Percentiles rank a stretch among this genome's conserved stretches.
Evolutionary conservation across 495 filamentous ascomycete genomes (phyloP).

Genomic region (Clohesyomyces aquaticus): DNA sequence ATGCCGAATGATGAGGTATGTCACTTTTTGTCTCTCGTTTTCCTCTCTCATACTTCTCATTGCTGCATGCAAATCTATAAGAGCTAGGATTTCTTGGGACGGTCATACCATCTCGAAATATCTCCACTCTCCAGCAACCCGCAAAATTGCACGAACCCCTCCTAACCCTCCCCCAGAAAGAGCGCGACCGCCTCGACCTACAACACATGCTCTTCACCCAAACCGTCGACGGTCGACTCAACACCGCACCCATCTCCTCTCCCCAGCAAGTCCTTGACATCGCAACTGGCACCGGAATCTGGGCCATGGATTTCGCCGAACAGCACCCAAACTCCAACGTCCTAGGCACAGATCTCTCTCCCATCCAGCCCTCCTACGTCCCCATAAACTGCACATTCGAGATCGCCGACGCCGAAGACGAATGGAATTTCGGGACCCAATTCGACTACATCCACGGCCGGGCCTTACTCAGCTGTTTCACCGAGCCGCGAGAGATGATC

Average conservation of each 20-base stretch:
- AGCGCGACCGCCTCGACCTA: slow-evolving; percentile 55
- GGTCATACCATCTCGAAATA: no score
- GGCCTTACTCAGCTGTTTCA: slow-evolving; percentile 21
- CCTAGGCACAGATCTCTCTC: slow-evolving; percentile 31
- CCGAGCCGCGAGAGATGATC: slow-evolving; percentile 18
- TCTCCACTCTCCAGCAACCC: no score
- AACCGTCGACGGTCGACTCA: slow-evolving; percentile 55
- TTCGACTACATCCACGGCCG: slow-evolving; percentile 38
- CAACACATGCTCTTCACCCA: slow-evolving; percentile 65
- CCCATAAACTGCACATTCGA: slow-evolving; percentile 34
- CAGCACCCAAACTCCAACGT: slow-evolving; percentile 22
- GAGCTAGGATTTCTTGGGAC: no score
- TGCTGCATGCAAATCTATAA: neutral
- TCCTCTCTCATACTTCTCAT: neutral
- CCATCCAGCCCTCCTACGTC: slow-evolving; percentile 32
- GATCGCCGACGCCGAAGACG: slow-evolving; percentile 32
- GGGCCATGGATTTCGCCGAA: slow-evolving; percentile 35
- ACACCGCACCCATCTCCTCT: slow-evolving; percentile 53
- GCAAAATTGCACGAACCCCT: neutral
- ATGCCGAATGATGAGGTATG: slow-evolving; percentile 27
- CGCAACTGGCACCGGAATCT: slow-evolving; percentile 35
- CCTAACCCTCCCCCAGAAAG: slow-evolving; percentile 11
- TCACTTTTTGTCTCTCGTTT: neutral
- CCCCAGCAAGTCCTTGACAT: slow-evolving; percentile 29
- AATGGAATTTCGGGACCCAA: slow-evolving; percentile 18